phyloP scores from a whole-genome alignment of 495 filamentous ascomycete species.

The Penicillium bialowiezense region DNA sequence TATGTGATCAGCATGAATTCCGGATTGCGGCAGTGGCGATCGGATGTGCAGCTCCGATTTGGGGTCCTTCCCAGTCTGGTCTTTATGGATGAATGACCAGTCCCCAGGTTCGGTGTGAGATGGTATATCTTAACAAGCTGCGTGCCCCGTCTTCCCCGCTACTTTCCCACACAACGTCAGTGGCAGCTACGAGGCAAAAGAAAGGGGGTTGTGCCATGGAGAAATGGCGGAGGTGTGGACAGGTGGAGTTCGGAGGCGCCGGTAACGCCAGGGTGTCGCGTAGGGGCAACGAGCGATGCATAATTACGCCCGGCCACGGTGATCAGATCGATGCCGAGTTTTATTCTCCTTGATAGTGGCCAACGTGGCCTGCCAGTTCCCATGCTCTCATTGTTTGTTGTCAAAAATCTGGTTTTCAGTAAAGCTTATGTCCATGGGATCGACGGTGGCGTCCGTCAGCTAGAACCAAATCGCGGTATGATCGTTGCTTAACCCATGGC shows the following conservation, averaged over 20 bases:
- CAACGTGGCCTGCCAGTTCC: background rate
- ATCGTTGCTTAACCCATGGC: background rate
- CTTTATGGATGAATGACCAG: too few species aligned
- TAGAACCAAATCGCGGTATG: background rate
- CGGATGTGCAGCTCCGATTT: background rate
- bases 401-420: background rate
- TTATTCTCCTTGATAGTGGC: background rate
- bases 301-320: background rate
- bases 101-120: background rate
- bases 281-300: background rate
- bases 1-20: background rate
- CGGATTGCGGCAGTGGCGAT: background rate
- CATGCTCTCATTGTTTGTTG: background rate
- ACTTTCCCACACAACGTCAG: background rate
- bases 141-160: background rate
- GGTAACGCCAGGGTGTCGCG: conserved; percentile 1
- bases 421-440: conserved; percentile 5
- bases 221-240: conserved; percentile 5
- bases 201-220: conserved; percentile 2
- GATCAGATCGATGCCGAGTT: background rate
- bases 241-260: conserved; percentile 5
- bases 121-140: background rate
- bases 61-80: too few species aligned
- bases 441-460: conserved; percentile 5
- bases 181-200: conserved; percentile 3